Percentiles rank a stretch among this genome's conserved stretches.
Evolutionary conservation across 2,329 filamentous ascomycete genomes (phyloP).

Genomic region (Coniochaeta pulveracea): DNA sequence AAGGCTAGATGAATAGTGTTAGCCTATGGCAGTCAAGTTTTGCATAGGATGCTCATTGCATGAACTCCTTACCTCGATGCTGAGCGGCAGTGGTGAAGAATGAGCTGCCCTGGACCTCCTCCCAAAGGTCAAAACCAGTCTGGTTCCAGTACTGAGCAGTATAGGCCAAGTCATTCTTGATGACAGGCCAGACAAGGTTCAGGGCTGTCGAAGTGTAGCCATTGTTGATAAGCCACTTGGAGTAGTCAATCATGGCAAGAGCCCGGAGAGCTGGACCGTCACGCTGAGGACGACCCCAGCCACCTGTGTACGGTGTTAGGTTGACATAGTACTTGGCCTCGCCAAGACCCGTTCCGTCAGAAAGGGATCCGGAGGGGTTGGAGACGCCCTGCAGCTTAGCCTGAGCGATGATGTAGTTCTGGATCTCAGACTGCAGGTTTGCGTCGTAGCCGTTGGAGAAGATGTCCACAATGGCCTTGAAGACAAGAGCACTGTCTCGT

Average conservation of each 20-base stretch:
- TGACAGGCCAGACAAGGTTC: slow-evolving; percentile 57
- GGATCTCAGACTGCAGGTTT: slow-evolving; percentile 46
- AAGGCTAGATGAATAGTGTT: no score
- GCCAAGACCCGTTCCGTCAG: slow-evolving; percentile 44
- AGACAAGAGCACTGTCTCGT: slow-evolving; percentile 58
- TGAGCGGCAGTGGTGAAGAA: slow-evolving; percentile 68
- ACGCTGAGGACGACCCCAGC: slow-evolving; percentile 67
- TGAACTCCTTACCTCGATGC: slow-evolving; percentile 42
- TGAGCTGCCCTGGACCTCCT: slow-evolving; percentile 64
- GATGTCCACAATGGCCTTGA: slow-evolving; percentile 57
- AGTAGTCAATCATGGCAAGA: slow-evolving; percentile 60
- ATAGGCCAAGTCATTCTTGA: slow-evolving; percentile 66
- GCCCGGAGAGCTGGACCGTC: slow-evolving; percentile 71
- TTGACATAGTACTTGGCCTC: slow-evolving; percentile 67
- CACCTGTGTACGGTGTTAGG: slow-evolving; percentile 48
- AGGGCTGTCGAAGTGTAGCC: slow-evolving; percentile 47
- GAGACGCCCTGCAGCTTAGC: slow-evolving; percentile 53
- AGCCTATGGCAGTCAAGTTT: no score
- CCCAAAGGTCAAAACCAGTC: slow-evolving; percentile 69
- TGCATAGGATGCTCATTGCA: no score
- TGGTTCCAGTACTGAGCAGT: slow-evolving; percentile 61
- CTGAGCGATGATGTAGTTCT: slow-evolving; percentile 58
- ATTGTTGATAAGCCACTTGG: slow-evolving; percentile 59
- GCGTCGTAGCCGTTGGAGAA: slow-evolving; percentile 48
- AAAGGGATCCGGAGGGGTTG: slow-evolving; percentile 55